A percentile compares a stretch with the other conserved stretches of the same genome.
phyloP scores from a whole-genome alignment of 495 filamentous ascomycete species.

The Extremus antarcticus region DNA sequence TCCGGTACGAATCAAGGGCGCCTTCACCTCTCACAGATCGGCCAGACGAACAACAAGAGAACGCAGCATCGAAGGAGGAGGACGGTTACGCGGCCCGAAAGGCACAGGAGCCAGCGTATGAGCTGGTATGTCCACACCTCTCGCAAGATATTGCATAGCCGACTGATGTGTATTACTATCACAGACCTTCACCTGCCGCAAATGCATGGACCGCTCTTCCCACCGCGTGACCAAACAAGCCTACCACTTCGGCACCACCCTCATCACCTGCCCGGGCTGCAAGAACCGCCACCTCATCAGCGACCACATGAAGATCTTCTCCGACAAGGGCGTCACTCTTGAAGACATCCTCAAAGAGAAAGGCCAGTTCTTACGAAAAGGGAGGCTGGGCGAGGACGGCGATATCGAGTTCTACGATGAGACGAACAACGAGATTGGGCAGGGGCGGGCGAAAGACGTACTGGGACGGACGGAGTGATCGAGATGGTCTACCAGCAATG shows the following conservation, averaged over 20 bases:
- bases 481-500: too few species aligned
- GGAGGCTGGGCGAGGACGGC: slow-evolving; percentile 33
- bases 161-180: not conserved
- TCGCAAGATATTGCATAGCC: not conserved
- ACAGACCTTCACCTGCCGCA: slow-evolving; percentile 70
- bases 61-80: not conserved
- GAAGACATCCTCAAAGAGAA: slow-evolving; percentile 61
- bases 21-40: slow-evolving; percentile 11
- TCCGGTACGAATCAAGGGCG: slow-evolving; percentile 3
- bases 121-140: slow-evolving; percentile 37
- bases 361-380: slow-evolving; percentile 54
- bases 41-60: not conserved
- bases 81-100: slow-evolving; percentile 8
- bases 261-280: slow-evolving; percentile 79
- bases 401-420: slow-evolving; percentile 44
- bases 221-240: slow-evolving; percentile 83
- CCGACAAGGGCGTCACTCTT: slow-evolving; percentile 51
- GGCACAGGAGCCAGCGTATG: slow-evolving; percentile 57
- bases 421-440: slow-evolving; percentile 3
- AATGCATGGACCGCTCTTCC: slow-evolving; percentile 61
- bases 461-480: too few species aligned
- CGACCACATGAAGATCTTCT: slow-evolving; percentile 78
- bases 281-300: slow-evolving; percentile 78
- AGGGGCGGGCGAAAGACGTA: slow-evolving; percentile 1
- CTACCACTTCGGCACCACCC: slow-evolving; percentile 77